Evolutionary conservation across 345 rosid species (phyloP), one percentile per base, ranked within the genome.

Genomic region (Boechera divaricarpa): DNA sequence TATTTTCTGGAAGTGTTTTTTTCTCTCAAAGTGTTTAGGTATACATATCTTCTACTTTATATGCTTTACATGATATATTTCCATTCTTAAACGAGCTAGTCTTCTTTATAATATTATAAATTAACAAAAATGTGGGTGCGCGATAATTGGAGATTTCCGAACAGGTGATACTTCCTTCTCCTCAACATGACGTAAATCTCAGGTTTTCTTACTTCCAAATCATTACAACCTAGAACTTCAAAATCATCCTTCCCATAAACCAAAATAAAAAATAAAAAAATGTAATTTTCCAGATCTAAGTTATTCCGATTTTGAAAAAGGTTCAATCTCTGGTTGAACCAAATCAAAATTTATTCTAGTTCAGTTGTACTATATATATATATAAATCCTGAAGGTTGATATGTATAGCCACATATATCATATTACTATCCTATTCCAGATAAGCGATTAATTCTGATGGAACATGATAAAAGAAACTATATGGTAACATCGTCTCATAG

Each of bases 161-260:
- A 48, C 41, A 15, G 24, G 51, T 47, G 24, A 55, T 55, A 44
- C 39, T 56, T 66, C 47, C 66, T 66, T 74, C 66, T 58, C 36
- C 58, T 65, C 24, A 28, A 48, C 35, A 7, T 75, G 53, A 26
- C 42, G 38, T 59, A 59, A n/a, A 67, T 48, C 53, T 58, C 73
- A 39, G 41, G 13, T 59, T 67, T 75, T 67, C 55, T 29, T 59
- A 39, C 29, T 75, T 58, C 21, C 38, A 75, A 49, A 76, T 76
- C 74, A 76, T 76, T 60, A 52, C 69, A 76, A 69, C 69, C 52
- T 33, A 7, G 79, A 75, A 18, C 60, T 35, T 47, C 5, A 35
- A 63, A 18, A 31, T 63, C 32, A 28, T 9, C 9, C 3, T 56
- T 65, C 16, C 29, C 18, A 28, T 44, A 57, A 56, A 45, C 41